These are phyloP conservation scores for Zalerion maritima DNA, from an alignment of 495 filamentous ascomycete species.

Conservation along the genomic window DNA sequence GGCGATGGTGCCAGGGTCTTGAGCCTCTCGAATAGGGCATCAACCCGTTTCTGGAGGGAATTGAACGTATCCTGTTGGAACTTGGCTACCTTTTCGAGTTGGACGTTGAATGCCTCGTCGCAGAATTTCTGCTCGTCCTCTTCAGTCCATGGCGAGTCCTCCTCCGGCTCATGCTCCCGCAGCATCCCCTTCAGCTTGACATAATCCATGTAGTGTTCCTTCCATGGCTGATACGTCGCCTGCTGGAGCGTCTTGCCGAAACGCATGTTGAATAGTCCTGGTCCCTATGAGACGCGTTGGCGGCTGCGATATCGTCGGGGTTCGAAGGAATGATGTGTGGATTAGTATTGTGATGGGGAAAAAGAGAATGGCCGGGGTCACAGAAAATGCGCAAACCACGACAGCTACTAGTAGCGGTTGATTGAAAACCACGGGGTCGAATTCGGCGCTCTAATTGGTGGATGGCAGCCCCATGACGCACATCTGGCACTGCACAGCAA, in stretches of 20 bases:
- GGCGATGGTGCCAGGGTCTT: slow-evolving; percentile 34
- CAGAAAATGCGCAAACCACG: too few species aligned
- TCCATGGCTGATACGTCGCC: slow-evolving; percentile 79
- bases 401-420: too few species aligned
- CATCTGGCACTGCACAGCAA: too few species aligned
- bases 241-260: slow-evolving; percentile 78
- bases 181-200: slow-evolving; percentile 77
- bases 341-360: too few species aligned
- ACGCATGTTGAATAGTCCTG: slow-evolving; percentile 69
- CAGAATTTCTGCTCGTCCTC: slow-evolving; percentile 90
- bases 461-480: too few species aligned
- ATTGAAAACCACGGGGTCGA: too few species aligned
- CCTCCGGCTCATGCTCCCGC: slow-evolving; percentile 52
- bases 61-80: slow-evolving; percentile 71
- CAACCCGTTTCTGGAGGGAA: slow-evolving; percentile 53
- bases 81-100: slow-evolving; percentile 85
- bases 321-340: too few species aligned
- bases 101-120: slow-evolving; percentile 83
- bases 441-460: too few species aligned
- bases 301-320: too few species aligned
- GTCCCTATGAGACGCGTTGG: too few species aligned
- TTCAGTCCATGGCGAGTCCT: slow-evolving; percentile 67
- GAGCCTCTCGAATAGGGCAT: slow-evolving; percentile 44
- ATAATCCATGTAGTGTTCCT: slow-evolving; percentile 88
- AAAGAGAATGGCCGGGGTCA: too few species aligned